phyloP scores from a whole-genome alignment of 306 rosid genomes.

The Quercus rubra region DNA sequence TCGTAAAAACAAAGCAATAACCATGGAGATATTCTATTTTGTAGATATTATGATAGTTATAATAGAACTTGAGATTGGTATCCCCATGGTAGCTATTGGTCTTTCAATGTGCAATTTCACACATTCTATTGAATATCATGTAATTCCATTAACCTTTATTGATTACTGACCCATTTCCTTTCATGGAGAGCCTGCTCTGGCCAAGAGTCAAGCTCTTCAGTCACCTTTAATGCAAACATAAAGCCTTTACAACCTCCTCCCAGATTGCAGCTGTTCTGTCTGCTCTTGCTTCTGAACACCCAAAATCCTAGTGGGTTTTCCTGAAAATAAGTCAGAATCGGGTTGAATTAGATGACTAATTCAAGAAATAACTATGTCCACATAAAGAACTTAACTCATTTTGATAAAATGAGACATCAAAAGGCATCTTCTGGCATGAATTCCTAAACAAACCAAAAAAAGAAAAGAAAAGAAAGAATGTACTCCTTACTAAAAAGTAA shows the following conservation, averaged over 20 bases:
- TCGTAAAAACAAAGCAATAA: too few species aligned
- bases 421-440: not conserved
- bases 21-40: too few species aligned
- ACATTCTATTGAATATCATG: not conserved
- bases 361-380: not conserved
- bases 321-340: slow-evolving; percentile 9
- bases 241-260: slow-evolving; percentile 36
- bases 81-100: not conserved
- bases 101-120: not conserved
- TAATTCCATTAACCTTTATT: not conserved
- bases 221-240: slow-evolving; percentile 31
- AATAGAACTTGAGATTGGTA: too few species aligned
- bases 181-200: slow-evolving; percentile 28
- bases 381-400: not conserved
- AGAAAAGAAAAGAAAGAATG: not conserved
- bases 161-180: slow-evolving; percentile 34
- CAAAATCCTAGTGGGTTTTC: slow-evolving; percentile 33
- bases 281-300: slow-evolving; percentile 40
- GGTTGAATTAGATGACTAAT: not conserved
- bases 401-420: not conserved
- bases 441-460: not conserved
- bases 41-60: too few species aligned
- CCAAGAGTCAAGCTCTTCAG: slow-evolving; percentile 39
- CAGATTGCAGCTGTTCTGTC: slow-evolving; percentile 9
- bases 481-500: not conserved